These are phyloP conservation scores for Lactarius pseudohatsudake DNA, from an alignment of 768 basidiomycete species.

Conservation along the genomic window DNA sequence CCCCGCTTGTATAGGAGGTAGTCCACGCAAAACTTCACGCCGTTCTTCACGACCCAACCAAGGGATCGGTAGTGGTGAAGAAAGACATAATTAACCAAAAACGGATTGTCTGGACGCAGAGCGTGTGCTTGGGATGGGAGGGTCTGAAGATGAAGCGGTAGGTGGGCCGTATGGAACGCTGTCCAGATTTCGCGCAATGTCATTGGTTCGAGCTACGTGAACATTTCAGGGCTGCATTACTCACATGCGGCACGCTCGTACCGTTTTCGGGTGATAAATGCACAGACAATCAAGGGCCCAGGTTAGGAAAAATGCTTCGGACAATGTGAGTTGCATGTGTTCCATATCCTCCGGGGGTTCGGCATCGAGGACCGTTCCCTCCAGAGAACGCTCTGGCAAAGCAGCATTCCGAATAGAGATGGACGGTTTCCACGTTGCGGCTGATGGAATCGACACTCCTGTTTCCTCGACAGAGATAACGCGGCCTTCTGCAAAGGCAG, in stretches of 20 bases:
- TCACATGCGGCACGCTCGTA: slow-evolving; percentile 38
- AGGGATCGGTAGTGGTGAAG: slow-evolving; percentile 96
- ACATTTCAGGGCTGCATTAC: slow-evolving; percentile 10
- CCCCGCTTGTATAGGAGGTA: slow-evolving; percentile 93
- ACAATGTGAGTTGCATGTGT: slow-evolving; percentile 86
- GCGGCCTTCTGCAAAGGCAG: slow-evolving; percentile 70
- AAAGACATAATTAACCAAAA: slow-evolving; percentile 83
- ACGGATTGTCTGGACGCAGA: slow-evolving; percentile 81
- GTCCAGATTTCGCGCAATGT: slow-evolving; percentile 60
- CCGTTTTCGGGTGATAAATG: slow-evolving; percentile 63
- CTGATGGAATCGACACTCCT: slow-evolving; percentile 63
- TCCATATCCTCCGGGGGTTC: slow-evolving; percentile 72
- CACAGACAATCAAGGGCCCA: slow-evolving; percentile 85
- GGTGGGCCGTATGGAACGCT: slow-evolving; percentile 58
- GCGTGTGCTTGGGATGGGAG: slow-evolving; percentile 29
- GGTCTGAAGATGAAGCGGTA: slow-evolving; percentile 39
- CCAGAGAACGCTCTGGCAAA: slow-evolving; percentile 29
- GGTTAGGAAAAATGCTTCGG: slow-evolving; percentile 85
- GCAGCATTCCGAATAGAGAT: slow-evolving; percentile 31
- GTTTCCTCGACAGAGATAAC: slow-evolving; percentile 59
- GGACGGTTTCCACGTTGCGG: slow-evolving; percentile 73
- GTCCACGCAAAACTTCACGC: slow-evolving; percentile 97
- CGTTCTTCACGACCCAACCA: slow-evolving; percentile 95
- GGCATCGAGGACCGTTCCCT: slow-evolving; percentile 45
- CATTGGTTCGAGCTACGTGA: slow-evolving; percentile 52